Percentiles rank a stretch among this genome's conserved stretches.
Evolutionary conservation across 2,329 filamentous ascomycete species (phyloP).

Genomic region (Penicillium sp.): DNA sequence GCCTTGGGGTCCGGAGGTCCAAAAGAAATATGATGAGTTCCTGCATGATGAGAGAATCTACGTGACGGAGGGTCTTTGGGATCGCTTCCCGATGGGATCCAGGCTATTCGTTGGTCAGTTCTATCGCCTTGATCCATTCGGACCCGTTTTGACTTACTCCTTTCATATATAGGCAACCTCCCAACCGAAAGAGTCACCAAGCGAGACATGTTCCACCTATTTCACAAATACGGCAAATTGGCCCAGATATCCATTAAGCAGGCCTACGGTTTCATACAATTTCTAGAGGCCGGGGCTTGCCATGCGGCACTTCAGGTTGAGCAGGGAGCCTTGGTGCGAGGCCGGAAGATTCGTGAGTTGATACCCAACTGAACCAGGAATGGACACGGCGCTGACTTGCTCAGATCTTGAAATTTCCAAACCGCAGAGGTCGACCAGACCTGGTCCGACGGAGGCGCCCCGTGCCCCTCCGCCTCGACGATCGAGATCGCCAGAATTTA

Average conservation of each 20-base stretch:
- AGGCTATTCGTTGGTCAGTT: conserved; percentile 50
- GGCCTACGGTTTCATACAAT: conserved; percentile 96
- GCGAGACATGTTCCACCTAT: conserved; percentile 87
- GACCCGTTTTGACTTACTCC: conserved; percentile 6
- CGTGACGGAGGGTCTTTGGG: conserved; percentile 53
- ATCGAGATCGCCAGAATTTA: conserved; percentile 64
- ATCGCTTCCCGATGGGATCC: conserved; percentile 50
- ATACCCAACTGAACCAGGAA: background rate
- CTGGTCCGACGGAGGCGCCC: conserved; percentile 38
- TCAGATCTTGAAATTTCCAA: conserved; percentile 87
- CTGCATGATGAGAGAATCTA: conserved; percentile 52
- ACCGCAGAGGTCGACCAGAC: conserved; percentile 73
- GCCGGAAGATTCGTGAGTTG: conserved; percentile 86
- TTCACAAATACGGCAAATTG: conserved; percentile 78
- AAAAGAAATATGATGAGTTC: conserved; percentile 52
- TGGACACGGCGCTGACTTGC: background rate
- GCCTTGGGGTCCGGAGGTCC: conserved; percentile 50
- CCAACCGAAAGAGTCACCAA: conserved; percentile 92
- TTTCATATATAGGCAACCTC: conserved; percentile 66
- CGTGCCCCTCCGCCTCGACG: conserved; percentile 48
- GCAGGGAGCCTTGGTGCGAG: conserved; percentile 77
- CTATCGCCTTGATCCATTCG: conserved; percentile 8
- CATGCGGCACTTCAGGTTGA: conserved; percentile 70
- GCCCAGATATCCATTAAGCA: conserved; percentile 96
- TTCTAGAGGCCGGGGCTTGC: conserved; percentile 73